Evolutionary conservation across 139 green algal genomes (phyloP), one percentile per base, ranked within the genome.

Genomic region (Monoraphidium neglectum): DNA sequence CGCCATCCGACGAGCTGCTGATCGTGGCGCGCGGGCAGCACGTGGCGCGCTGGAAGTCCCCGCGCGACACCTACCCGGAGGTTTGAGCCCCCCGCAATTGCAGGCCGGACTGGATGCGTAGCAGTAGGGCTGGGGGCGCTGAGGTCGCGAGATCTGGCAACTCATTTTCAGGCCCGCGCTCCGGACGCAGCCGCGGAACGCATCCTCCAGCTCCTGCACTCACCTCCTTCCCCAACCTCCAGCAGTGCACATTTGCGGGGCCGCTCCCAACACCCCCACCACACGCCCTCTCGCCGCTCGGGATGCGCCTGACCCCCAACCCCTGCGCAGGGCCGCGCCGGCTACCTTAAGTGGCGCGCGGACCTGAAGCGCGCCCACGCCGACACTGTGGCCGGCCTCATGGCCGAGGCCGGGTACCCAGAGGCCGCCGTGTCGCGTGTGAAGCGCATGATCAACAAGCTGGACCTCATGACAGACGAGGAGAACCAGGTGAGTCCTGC

Each of bases 341-440:
- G 75, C 2, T 90, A 90, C 77, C 72, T 90, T 33, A 81, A 90
- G 71, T 90, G 85, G 85, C 77, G 85, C 24, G 80, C 85, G 38
- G 81, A 86, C 57, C 68, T 90, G 0, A 90, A 90, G 80, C 63
- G 64, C n/a, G 43, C 60, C 10, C 85, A 90, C 33, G 74, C 82
- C 24, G 66, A 38, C 59, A 87, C 77, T 4, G 83, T 87, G n/a
- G 65, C 57, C 28, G 38, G 40, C 0, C 23, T 87, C 10, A 90
- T 90, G 85, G 37, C 32, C 32, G 68, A 51, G 60, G 82, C 60
- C 54, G 85, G 85, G 1, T 90, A 90, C 70, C 10, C 37, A 3
- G 68, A 49, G 47, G 77, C 28, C 1, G 15, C 49, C 3, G 30
- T 35, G 3, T 56, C 56, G 36, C 76, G 77, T 12, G 80, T 86